Evolutionary conservation across 2,329 filamentous ascomycete genomes (phyloP).

Genomic region (Cytospora piceicola): DNA sequence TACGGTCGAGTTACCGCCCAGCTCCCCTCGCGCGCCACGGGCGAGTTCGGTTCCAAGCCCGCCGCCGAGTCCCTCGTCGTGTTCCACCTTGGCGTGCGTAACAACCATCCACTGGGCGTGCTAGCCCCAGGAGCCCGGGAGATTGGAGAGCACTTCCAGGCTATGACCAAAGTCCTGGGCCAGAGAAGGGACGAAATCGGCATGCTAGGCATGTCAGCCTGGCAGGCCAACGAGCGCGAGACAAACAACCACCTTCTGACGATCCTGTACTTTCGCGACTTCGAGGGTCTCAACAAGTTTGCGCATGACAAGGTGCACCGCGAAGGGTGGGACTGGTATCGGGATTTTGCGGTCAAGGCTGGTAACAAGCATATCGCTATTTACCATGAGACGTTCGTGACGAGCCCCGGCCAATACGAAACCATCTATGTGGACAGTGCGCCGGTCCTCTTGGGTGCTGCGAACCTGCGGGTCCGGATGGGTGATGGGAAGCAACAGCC

Average conservation of each 20-base stretch:
- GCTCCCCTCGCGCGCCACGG: slow-evolving; percentile 17
- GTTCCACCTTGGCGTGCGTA: slow-evolving; percentile 50
- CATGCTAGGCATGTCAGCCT: slow-evolving; percentile 41
- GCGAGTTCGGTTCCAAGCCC: slow-evolving; percentile 31
- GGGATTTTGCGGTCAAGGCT: slow-evolving; percentile 34
- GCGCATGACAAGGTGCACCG: slow-evolving; percentile 54
- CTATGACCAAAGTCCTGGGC: slow-evolving; percentile 44
- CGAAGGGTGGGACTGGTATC: slow-evolving; percentile 55
- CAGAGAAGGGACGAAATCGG: slow-evolving; percentile 49
- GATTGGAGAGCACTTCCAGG: slow-evolving; percentile 43
- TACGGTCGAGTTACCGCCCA: slow-evolving; percentile 25
- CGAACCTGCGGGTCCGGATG: slow-evolving; percentile 31
- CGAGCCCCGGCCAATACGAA: slow-evolving; percentile 52
- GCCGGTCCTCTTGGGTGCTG: slow-evolving; percentile 43
- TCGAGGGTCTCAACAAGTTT: slow-evolving; percentile 55
- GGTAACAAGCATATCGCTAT: slow-evolving; percentile 50
- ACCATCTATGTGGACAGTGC: slow-evolving; percentile 53
- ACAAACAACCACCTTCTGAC: slow-evolving; percentile 46
- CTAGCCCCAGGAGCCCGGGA: slow-evolving; percentile 50
- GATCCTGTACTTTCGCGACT: slow-evolving; percentile 55
- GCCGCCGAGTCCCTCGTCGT: slow-evolving; percentile 43
- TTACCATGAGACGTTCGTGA: slow-evolving; percentile 59
- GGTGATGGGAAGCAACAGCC: slow-evolving; percentile 31
- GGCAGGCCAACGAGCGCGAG: slow-evolving; percentile 37
- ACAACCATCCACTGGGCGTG: slow-evolving; percentile 54